Evolutionary conservation across 2,329 filamentous ascomycete species (phyloP), one percentile per base, ranked within the genome.

Genomic region (Pseudogymnoascus sp.): DNA sequence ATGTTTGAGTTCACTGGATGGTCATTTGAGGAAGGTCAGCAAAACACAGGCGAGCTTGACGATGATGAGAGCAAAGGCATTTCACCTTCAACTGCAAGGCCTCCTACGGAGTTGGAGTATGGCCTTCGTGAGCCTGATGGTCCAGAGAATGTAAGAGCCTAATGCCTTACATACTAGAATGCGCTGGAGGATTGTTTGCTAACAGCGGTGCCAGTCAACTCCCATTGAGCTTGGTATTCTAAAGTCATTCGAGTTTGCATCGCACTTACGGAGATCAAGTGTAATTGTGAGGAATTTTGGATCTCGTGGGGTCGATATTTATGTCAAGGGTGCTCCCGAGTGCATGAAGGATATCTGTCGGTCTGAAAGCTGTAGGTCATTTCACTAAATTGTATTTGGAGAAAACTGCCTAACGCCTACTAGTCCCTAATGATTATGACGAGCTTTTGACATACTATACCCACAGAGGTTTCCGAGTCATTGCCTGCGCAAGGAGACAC

Each of bases 1-100:
- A 99, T 99, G 95, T 99, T 99, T 73, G 88, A 96, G 67, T 99
- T 96, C 69, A 97, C 95, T 0, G 83, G 84, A 5, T 99, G 95
- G 95, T 84, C 85, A 3, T 99, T 91, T 69, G 90, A 96, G 73
- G 95, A 99, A 78, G 91, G 92, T 1, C 86, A 86, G 53, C 87
- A 93, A 68, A 82, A 82, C 61, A 76, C 81, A 24, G 83, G 81
- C 29, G 84, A 84, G 61, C 81, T 81, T 44, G 86, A 89, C 60
- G 87, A 91, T 19, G 90, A 93, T 56, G 89, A 93, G 64, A 87
- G 88, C 70, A 80, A 83, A 3, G 86, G 87, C 6, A 81, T 97
- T 38, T 87, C 89, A 0, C 95, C 93, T n/a, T 93, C 95, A 1
- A 86, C 97, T 65, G 93, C 93, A 24, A 84, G 90, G 62, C 93